These are phyloP conservation scores for Aureobasidium namibiae DNA, from an alignment of 2,329 filamentous ascomycete genomes.

Conservation along the genomic window DNA sequence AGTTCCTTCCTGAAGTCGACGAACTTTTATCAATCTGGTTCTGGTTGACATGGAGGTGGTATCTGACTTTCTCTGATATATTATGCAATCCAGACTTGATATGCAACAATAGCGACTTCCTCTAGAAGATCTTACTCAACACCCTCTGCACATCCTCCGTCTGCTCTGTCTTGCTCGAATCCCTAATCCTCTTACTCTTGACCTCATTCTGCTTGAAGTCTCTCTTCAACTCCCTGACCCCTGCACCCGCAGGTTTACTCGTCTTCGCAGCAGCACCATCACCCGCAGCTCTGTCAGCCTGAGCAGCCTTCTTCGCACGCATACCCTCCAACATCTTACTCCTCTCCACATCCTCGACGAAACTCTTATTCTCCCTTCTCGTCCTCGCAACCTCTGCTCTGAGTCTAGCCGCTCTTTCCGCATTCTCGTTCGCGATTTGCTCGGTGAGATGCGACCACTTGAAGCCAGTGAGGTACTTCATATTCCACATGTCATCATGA, in stretches of 20 bases:
- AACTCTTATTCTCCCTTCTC: conserved; percentile 72
- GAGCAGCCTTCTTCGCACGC: conserved; percentile 46
- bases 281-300: conserved; percentile 38
- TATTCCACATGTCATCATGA: conserved; percentile 78
- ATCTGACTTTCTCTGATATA: too few relatives aligned
- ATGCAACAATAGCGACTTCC: too few relatives aligned
- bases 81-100: too few relatives aligned
- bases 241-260: conserved; percentile 18
- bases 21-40: too few relatives aligned
- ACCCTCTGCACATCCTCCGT: conserved; percentile 52
- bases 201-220: conserved; percentile 58
- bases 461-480: conserved; percentile 74
- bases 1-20: too few relatives aligned
- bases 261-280: conserved; percentile 15
- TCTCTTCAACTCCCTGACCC: conserved; percentile 17
- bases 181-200: conserved; percentile 38
- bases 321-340: conserved; percentile 74
- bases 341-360: conserved; percentile 69
- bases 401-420: conserved; percentile 67
- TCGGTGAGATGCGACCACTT: conserved; percentile 68
- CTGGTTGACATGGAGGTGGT: too few relatives aligned
- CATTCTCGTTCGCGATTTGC: conserved; percentile 74
- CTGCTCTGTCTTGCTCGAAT: conserved; percentile 29
- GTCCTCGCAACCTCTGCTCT: conserved; percentile 68
- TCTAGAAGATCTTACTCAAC: conserved; percentile 59